Conservation (phyloP, 768 basidiomycete genomes). For the Pholiota microspora region DNA sequence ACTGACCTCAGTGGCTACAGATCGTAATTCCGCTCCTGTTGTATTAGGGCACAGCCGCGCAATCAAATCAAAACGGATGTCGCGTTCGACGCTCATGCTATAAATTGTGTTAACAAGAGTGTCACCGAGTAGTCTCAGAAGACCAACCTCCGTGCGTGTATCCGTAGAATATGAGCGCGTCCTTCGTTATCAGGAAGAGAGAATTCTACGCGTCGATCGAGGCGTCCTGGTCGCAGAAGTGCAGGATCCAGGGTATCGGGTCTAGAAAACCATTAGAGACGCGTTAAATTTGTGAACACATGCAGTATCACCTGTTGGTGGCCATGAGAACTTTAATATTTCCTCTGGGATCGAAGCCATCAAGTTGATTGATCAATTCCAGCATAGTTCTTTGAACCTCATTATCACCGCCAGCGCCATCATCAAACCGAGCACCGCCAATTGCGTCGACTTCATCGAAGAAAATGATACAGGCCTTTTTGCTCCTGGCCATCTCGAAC, state of each 20-base stretch:
- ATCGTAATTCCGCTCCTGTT: slow-evolving; percentile 96
- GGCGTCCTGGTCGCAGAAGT: slow-evolving; percentile 89
- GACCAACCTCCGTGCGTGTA: slow-evolving; percentile 87
- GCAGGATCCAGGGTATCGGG: slow-evolving; percentile 99
- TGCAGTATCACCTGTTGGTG: slow-evolving; percentile 79
- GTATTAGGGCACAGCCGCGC: slow-evolving; percentile 97
- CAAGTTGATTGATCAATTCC: slow-evolving; percentile 97
- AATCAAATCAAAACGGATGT: slow-evolving; percentile 97
- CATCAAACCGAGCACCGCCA: slow-evolving; percentile 96
- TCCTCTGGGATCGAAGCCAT: slow-evolving; percentile 98
- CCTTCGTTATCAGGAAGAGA: slow-evolving; percentile 93
- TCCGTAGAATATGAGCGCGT: slow-evolving; percentile 93
- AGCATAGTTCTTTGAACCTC: slow-evolving; percentile 99
- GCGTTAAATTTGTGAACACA: neutral
- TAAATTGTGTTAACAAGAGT: slow-evolving; percentile 2
- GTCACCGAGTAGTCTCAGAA: neutral
- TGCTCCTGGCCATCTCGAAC: slow-evolving; percentile 98
- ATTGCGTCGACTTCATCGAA: slow-evolving; percentile 99
- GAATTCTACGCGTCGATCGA: slow-evolving; percentile 98
- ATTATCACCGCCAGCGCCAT: slow-evolving; percentile 98
- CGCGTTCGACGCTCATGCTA: slow-evolving; percentile 89
- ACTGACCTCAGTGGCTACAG: slow-evolving; percentile 91
- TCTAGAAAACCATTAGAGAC: slow-evolving; percentile 37
- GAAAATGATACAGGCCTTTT: slow-evolving; percentile 99
- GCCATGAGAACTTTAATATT: slow-evolving; percentile 99